A percentile compares a stretch with the other conserved stretches of the same genome.
These are phyloP conservation scores for Tanacetum coccineum DNA, from an alignment of 129 eudicot species.

Conservation along the genomic window DNA sequence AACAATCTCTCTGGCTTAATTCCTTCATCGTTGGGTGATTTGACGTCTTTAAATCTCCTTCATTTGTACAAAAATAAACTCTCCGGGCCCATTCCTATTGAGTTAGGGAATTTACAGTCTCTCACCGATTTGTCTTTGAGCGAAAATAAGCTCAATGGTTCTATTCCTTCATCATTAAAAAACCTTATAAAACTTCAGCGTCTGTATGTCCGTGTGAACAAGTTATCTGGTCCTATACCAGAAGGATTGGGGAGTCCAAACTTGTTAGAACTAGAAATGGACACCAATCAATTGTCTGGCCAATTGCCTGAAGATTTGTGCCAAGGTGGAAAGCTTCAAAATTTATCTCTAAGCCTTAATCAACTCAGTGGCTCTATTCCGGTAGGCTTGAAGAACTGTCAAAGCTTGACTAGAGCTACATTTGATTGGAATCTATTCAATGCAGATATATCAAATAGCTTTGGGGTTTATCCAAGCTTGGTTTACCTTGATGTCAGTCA, in stretches of 20 bases:
- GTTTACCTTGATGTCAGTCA: conserved; percentile 18
- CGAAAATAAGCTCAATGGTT: conserved; percentile 4
- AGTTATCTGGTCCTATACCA: conserved; percentile 26
- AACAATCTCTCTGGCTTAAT: neutral
- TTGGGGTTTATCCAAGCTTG: conserved; percentile 39
- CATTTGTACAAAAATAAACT: conserved; percentile 8
- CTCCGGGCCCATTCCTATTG: conserved; percentile 9
- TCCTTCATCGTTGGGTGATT: conserved; percentile 3
- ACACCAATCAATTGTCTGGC: conserved; percentile 26
- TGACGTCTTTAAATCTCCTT: neutral
- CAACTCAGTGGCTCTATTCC: conserved; percentile 29
- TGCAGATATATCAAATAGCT: conserved; percentile 30
- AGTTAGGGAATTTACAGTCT: conserved; percentile 8
- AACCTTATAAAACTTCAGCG: neutral
- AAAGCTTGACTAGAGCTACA: conserved; percentile 22
- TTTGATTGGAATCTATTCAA: conserved; percentile 23
- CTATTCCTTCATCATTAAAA: conserved; percentile 8
- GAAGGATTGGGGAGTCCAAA: neutral
- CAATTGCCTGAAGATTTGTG: conserved; percentile 32
- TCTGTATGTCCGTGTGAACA: neutral
- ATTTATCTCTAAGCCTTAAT: conserved; percentile 23
- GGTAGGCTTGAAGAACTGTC: conserved; percentile 31
- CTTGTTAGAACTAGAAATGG: neutral
- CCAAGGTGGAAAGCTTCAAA: conserved; percentile 25
- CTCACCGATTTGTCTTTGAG: neutral